Conservation (phyloP, 179 eudicot species). For the Nepenthes alata region DNA sequence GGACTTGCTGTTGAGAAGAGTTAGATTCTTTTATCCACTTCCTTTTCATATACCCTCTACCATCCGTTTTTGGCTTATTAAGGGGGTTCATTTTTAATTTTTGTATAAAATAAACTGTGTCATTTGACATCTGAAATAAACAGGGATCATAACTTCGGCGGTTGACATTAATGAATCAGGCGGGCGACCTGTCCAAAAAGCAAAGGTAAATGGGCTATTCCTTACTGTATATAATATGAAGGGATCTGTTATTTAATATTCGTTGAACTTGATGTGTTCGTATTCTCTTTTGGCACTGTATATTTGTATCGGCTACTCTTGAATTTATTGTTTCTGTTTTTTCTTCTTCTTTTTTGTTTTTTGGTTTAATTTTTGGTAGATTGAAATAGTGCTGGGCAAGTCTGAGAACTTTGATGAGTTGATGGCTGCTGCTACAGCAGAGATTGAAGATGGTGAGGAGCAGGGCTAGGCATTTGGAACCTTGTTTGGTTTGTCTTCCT, state of each 20-base stretch:
- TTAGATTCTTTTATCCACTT: conserved; percentile 14
- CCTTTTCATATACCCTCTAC: not conserved
- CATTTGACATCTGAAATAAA: conserved; percentile 2
- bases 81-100: not conserved
- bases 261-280: no score
- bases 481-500: not conserved
- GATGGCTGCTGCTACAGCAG: conserved; percentile 62
- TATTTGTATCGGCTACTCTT: no score
- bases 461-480: conserved; percentile 3
- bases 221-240: no score
- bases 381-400: conserved; percentile 67
- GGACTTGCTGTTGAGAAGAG: conserved; percentile 83
- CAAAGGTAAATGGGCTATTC: conserved; percentile 36
- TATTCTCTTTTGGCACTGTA: no score
- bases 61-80: not conserved
- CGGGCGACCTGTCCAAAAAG: conserved; percentile 60
- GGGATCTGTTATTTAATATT: no score
- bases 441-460: conserved; percentile 11
- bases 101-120: not conserved
- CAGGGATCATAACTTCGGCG: conserved; percentile 60
- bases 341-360: not conserved
- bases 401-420: conserved; percentile 80
- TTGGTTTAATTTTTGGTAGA: conserved; percentile 21
- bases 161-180: conserved; percentile 64
- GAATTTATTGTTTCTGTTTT: not conserved